Conservation (phyloP, 139 green algal genomes). For the Chlorella sorokiniana region DNA sequence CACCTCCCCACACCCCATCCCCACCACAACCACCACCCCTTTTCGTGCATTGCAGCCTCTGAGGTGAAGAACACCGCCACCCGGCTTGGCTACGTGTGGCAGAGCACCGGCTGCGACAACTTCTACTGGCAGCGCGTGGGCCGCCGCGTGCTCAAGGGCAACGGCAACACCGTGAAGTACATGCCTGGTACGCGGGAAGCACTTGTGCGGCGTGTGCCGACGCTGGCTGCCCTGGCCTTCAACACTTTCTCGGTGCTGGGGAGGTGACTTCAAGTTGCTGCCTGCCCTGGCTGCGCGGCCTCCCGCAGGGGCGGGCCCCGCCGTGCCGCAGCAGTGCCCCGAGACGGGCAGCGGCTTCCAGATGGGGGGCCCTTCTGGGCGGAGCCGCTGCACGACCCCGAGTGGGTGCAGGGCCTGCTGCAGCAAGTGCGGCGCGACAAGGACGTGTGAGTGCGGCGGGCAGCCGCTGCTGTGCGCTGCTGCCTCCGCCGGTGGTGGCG, state of each 20-base stretch:
- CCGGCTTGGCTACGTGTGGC: constrained; percentile 92
- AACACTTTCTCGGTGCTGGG: not conserved
- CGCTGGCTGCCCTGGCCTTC: not conserved
- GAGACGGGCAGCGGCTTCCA: constrained; percentile 75
- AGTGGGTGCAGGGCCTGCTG: constrained; percentile 65
- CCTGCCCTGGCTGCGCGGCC: not conserved
- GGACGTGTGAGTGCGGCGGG: constrained; percentile 12
- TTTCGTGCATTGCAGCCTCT: constrained; percentile 31
- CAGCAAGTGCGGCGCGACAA: constrained; percentile 24
- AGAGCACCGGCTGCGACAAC: constrained; percentile 89
- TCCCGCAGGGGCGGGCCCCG: constrained; percentile 50
- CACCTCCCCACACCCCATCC: not conserved
- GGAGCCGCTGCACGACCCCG: constrained; percentile 84
- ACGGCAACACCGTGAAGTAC: constrained; percentile 60
- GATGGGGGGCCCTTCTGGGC: constrained; percentile 97
- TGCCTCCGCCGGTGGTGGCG: not conserved
- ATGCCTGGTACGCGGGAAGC: constrained; percentile 39
- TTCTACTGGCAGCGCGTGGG: constrained; percentile 84
- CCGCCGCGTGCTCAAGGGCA: constrained; percentile 36
- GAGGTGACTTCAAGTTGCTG: too few relatives aligned
- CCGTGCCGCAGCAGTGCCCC: constrained; percentile 70
- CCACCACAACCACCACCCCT: not conserved
- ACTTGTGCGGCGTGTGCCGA: not conserved
- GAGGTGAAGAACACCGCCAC: constrained; percentile 73
- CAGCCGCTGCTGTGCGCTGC: not conserved